Base-by-base conservation (phyloP, 1,284 basidiomycete genomes). In the Cutaneotrichosporon mucoides region DNA sequence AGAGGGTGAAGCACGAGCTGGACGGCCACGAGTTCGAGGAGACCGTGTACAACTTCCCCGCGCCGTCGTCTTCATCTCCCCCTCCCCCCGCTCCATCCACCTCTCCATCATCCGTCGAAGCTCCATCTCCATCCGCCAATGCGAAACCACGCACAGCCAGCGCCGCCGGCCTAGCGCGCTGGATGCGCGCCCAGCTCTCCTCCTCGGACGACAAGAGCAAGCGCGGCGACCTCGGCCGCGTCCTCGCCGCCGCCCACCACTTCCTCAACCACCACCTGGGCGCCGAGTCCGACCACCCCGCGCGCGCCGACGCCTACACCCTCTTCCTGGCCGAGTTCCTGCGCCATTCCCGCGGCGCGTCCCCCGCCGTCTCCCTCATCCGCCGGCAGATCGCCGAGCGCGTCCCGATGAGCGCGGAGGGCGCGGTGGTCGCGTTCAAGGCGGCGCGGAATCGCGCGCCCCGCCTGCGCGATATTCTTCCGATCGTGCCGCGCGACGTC, bases 321-420 rank as follows among this genome's bases (percentile, higher is more conserved):
- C 47, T 4, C 44, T 57, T 66, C 42, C 55, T 67, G 6, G 41
- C 38, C 6, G 43, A 56, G 10, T 67, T 67, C 33, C 57, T 64
- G 6, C 12, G 36, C 11, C 63, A 63, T 41, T 62, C 64, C 0
- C 13, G 37, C 7, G 67, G 62, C 24, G 41, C 55, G 0, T 10
- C n/a, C 4, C 43, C 62, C 3, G 56, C 62, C 6, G 38, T 15
- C 7, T 49, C 63, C 10, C 56, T 67, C 10, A 37, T 69, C 5
- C 7, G 38, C 1, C 52, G 64, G 1, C 57, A 61, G 10, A 34
- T 62, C 11, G 43, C 55, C 1, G 68, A 69, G 43, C 44, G 53
- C 13, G 54, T 66, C 0, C 64, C 68, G 0, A 52, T 59, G 11
- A 47, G 48, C 5, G 37, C 37, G 10, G 15, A 38, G 4, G 37